Base-by-base conservation (phyloP, 2,329 filamentous ascomycete species). In the Colletotrichum camelliae region DNA sequence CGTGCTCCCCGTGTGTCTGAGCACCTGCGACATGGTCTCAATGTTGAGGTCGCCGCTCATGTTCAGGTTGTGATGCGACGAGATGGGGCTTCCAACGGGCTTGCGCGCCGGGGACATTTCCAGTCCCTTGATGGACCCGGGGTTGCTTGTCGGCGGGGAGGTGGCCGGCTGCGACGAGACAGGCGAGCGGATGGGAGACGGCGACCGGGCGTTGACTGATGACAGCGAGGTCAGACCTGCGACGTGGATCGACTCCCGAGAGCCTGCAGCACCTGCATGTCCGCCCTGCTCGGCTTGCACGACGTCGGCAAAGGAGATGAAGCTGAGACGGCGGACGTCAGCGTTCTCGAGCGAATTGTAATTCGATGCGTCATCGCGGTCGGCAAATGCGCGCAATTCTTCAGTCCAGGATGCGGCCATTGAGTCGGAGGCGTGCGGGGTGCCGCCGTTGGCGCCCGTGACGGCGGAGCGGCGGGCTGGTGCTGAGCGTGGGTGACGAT, bases 301-400 rank as follows among this genome's bases (percentile, higher is more conserved):
- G 12, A 98, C 95, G 81, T 98, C 96, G 77, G 96, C 96, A 84
- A 98, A 98, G 9, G 96, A 98, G 82, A 98, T 98, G 86, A 98
- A 98, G 83, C 94, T 97, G 77, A 98, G 86, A 27, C 96, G 92
- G 61, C 95, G 93, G 21, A 97, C 91, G 80, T 98, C 96, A 62
- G 91, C 89, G 52, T 90, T 91, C 81, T 98, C 96, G 77, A 96
- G 87, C 61, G 93, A 92, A 37, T 93, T 95, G 83, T 96, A 96
- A 82, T 92, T 95, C 74, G 93, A 94, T 2, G 91, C 92, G 78
- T 96, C 94, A 57, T 92, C 84, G 76, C 81, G 80, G 72, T 88
- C 87, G 7, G 88, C 86, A 80, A 92, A 88, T 27, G 90, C 88
- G 61, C 86, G 87, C 64, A 91, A 84, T 77, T 93, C 91, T 64